Evolutionary conservation across 352 stramenopile genomes (phyloP), one percentile per base, ranked within the genome.

Genomic region (Blastocystis sp.): DNA sequence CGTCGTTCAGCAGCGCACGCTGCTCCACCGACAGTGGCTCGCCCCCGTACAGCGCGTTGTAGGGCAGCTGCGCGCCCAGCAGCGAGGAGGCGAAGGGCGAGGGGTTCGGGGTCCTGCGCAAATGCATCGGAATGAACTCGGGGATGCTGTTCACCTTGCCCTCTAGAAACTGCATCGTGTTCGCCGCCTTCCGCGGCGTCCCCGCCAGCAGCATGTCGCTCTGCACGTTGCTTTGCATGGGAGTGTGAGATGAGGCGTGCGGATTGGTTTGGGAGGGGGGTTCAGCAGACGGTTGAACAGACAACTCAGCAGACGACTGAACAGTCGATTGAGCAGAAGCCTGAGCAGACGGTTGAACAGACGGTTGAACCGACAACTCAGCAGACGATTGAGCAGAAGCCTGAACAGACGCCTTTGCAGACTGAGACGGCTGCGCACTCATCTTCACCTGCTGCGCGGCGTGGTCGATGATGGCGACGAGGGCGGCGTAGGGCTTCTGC

Each of bases 101-200:
- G n/a, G 74, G 61, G 38, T 21, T 19, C 52, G 52, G 21, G 7
- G 64, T 74, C 34, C 24, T 77, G 40, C 74, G 74, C 74, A 84
- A 68, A 52, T 84, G 74, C 40, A 45, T 43, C 10, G 74, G 74
- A 68, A 84, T 54, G 34, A 84, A 84, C 24, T 84, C 74, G 0
- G 74, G 74, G 21, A 84, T 68, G 10, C 52, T 69, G 34, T 69
- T 42, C 52, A 84, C 57, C 21, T 52, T 66, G 9, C 57, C 48
- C 74, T 84, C 57, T n/a, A 84, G 48, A 48, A 66, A 68, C 52
- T 84, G 74, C 21, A 84, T 28, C 42, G 52, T 48, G 10, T 76
- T 57, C 6, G 48, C 6, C 48, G 48, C 6, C 48, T 57, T 14
- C 48, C 14, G 6, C 48, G 48, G 48, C 48, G 14, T 34, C 28